These are phyloP conservation scores for Gossypioides kirkii DNA, from an alignment of 345 rosid genomes.

Conservation along the genomic window DNA sequence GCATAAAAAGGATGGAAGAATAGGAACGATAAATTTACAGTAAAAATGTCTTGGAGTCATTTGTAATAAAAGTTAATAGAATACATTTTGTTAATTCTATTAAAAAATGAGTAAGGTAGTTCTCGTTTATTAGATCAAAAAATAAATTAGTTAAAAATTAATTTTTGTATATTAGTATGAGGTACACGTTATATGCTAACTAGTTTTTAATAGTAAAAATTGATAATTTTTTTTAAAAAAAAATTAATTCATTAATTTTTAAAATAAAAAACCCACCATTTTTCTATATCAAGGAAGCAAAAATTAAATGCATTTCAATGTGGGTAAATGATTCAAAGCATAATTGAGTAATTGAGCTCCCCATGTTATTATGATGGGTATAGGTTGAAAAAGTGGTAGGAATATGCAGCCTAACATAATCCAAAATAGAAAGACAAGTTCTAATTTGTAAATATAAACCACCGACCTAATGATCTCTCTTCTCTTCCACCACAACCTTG, in stretches of 20 bases:
- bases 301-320: not conserved
- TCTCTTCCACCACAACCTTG: not conserved
- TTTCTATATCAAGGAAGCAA: not conserved
- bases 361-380: not conserved
- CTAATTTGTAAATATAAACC: not conserved
- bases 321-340: not conserved
- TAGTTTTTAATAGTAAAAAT: no score
- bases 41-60: no score
- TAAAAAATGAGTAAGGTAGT: no score
- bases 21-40: no score
- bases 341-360: not conserved
- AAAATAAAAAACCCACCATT: not conserved
- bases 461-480: constrained; percentile 16
- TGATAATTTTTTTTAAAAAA: no score
- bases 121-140: accelerated
- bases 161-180: no score
- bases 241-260: no score
- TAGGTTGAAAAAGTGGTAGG: not conserved
- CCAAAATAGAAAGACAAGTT: not conserved
- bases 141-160: no score
- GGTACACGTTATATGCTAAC: no score
- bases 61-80: no score
- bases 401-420: not conserved
- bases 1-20: no score
- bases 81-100: no score